Base-by-base conservation (phyloP, 1,284 basidiomycete species). In the Moesziomyces antarcticus region DNA sequence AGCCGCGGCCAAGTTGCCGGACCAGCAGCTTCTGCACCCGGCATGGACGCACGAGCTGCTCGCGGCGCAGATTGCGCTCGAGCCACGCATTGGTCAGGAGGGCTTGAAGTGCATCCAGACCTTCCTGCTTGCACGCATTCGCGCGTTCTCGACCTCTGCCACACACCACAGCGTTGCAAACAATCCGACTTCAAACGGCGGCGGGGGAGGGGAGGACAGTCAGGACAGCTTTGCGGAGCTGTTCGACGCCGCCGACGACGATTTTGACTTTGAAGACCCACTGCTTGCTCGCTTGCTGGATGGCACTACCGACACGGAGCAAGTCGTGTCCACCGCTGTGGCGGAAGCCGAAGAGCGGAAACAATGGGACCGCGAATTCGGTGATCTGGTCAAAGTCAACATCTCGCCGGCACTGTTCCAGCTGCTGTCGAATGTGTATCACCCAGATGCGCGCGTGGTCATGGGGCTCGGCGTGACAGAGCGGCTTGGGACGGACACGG, bases 221-320 rank as follows among this genome's bases (percentile, higher is more conserved):
- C 87, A 90, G 75, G 92, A 93, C 70, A 94, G 92, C 74, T 91
- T 93, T 79, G 73, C 69, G 4, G 91, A 94, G 65, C 85, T 88
- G 27, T 85, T 82, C 48, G 85, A 88, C 30, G 64, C 60, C 7
- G 30, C 30, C 11, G 86, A 86, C 57, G 82, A 89, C 44, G 88
- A 91, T 69, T 72, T 86, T 30, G 85, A 86, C 50, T 86, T 89
- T 37, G 87, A 90, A 47, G 90, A 91, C 73, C 88, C 89, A 3
- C 86, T 87, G 22, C 81, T 92, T 6, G 82, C 87, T 14, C 87
- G 86, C 14, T 86, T 88, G 16, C 83, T 91, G 22, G 89, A 87
- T 10, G 86, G 85, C 11, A 85, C 84, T 3, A 25, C 50, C 20
- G 42, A 25, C 11, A 37, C 35, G 5, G 18, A 20, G 35, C 24